A percentile compares a stretch with the other conserved stretches of the same genome.
These are phyloP conservation scores for Caryopteris hybrid DNA, from an alignment of 305 asterid species.

Conservation along the genomic window DNA sequence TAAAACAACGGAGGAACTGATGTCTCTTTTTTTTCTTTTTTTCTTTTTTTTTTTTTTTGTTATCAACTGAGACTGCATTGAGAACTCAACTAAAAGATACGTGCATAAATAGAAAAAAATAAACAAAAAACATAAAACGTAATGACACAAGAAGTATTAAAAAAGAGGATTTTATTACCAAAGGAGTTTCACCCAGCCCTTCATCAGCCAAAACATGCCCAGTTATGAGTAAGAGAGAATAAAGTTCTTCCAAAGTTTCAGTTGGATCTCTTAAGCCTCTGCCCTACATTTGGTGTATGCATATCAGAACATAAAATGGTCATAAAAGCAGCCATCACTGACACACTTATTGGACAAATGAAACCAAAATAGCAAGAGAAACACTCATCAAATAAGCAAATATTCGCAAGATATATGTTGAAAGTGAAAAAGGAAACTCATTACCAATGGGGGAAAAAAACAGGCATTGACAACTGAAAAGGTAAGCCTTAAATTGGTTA, in stretches of 20 bases:
- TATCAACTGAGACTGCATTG: neutral
- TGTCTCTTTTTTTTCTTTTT: too few relatives aligned
- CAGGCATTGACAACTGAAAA: neutral
- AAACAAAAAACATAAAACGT: constrained; percentile 8
- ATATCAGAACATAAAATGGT: constrained; percentile 22
- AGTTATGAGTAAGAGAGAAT: constrained; percentile 80
- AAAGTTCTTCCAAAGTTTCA: constrained; percentile 88
- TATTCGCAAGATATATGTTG: neutral
- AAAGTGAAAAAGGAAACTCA: neutral
- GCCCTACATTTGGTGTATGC: constrained; percentile 50
- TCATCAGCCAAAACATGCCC: constrained; percentile 98
- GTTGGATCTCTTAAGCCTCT: constrained; percentile 82
- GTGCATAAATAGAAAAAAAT: too few relatives aligned
- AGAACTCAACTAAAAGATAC: neutral
- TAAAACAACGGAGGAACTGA: too few relatives aligned
- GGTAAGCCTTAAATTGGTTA: neutral
- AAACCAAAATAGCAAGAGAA: constrained; percentile 11
- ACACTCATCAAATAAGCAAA: constrained; percentile 9
- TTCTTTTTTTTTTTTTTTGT: too few relatives aligned
- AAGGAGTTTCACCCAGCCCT: constrained; percentile 90
- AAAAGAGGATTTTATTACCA: constrained; percentile 41
- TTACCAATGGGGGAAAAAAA: neutral
- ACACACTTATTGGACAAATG: constrained; percentile 9
- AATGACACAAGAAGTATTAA: constrained; percentile 2
- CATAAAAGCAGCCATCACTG: constrained; percentile 10